A percentile compares a stretch with the other conserved stretches of the same genome.
Evolutionary conservation across 345 rosid species (phyloP).

Genomic region (Chamaenerion angustifolium): DNA sequence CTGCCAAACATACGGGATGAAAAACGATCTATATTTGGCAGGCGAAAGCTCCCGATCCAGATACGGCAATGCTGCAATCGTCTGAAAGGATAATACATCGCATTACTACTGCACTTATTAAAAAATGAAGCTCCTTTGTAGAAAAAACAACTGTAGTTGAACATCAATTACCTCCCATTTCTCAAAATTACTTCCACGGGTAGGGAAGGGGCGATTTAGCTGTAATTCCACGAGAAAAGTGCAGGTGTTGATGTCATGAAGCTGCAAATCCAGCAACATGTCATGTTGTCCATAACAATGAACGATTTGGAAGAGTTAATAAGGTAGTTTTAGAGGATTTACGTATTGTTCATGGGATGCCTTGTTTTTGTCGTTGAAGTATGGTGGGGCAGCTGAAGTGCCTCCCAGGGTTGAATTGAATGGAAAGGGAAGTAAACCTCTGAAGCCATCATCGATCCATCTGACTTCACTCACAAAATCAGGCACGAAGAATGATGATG

Average conservation of each 20-base stretch:
- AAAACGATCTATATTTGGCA: constrained; percentile 67
- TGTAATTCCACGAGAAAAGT: constrained; percentile 82
- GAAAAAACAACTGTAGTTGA: background rate
- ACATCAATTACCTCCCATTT: constrained; percentile 61
- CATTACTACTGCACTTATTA: background rate
- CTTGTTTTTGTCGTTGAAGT: constrained; percentile 80
- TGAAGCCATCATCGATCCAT: constrained; percentile 96
- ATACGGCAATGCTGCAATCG: constrained; percentile 65
- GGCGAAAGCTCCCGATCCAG: constrained; percentile 91
- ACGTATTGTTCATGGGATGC: constrained; percentile 79
- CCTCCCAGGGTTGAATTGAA: constrained; percentile 80
- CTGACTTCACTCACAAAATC: constrained; percentile 47
- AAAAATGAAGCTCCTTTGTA: background rate
- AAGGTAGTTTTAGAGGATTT: constrained; percentile 10
- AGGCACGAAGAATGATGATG: constrained; percentile 88
- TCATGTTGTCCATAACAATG: constrained; percentile 1
- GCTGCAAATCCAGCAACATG: constrained; percentile 22
- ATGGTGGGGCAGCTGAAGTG: constrained; percentile 77
- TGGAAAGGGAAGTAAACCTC: constrained; percentile 87
- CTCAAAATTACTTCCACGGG: constrained; percentile 72
- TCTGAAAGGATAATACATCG: constrained; percentile 20
- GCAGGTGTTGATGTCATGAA: constrained; percentile 50
- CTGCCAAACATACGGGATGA: constrained; percentile 79
- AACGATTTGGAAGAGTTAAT: background rate
- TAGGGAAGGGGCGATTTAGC: constrained; percentile 58